These are phyloP conservation scores for Cerioporus squamosus DNA, from an alignment of 1,284 basidiomycete species.

Conservation along the genomic window DNA sequence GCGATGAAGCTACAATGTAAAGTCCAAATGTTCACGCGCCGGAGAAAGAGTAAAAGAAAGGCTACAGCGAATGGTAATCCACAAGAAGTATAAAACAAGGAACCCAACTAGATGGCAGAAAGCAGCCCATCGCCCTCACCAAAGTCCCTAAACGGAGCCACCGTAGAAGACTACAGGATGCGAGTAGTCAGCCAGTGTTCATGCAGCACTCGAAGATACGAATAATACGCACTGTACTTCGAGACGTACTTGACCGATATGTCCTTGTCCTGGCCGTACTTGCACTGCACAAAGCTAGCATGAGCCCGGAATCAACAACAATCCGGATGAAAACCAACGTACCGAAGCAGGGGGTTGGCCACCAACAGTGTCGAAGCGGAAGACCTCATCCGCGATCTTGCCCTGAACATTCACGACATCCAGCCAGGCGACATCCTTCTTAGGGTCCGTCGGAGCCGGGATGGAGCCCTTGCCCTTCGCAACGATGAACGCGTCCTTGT, in stretches of 20 bases:
- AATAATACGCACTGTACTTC: conserved; percentile 33
- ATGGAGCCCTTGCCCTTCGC: conserved; percentile 47
- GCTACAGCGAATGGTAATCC: no score
- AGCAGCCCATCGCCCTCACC: neutral
- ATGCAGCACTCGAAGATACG: neutral
- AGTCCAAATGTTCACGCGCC: no score
- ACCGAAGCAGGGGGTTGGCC: conserved; percentile 68
- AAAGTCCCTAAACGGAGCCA: conserved; percentile 7
- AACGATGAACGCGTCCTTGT: conserved; percentile 51
- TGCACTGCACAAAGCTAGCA: conserved; percentile 23
- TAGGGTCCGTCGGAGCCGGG: conserved; percentile 46
- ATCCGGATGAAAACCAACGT: conserved; percentile 22
- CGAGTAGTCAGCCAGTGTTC: neutral
- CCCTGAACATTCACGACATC: conserved; percentile 52
- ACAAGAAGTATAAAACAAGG: no score
- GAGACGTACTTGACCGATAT: conserved; percentile 36
- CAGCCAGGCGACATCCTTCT: conserved; percentile 60
- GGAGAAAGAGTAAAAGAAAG: no score
- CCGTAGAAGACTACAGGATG: conserved; percentile 25
- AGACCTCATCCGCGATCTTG: conserved; percentile 54
- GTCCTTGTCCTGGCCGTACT: conserved; percentile 24
- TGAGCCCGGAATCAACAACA: neutral
- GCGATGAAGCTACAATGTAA: no score
- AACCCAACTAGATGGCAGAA: no score
- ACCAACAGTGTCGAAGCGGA: conserved; percentile 58